phyloP scores from a whole-genome alignment of 768 basidiomycete genomes.

The Mycena pura region DNA sequence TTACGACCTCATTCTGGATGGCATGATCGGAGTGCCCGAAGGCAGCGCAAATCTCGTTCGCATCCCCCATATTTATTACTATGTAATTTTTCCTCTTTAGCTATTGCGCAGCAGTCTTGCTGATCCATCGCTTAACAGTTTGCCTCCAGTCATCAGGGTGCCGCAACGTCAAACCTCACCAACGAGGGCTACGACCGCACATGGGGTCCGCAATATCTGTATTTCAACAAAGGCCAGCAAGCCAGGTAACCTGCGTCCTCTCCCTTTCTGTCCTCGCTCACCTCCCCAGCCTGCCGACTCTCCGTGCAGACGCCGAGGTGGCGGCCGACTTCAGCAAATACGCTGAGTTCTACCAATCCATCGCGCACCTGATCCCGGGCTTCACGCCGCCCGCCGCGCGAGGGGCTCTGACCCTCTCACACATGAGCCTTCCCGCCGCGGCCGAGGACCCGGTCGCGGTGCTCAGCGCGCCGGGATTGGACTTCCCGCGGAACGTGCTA shows the following conservation, averaged over 20 bases:
- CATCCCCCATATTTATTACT: slow-evolving; percentile 17
- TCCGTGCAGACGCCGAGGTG: slow-evolving; percentile 12
- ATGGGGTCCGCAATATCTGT: slow-evolving; percentile 14
- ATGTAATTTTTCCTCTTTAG: background rate
- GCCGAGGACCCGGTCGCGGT: slow-evolving; percentile 7
- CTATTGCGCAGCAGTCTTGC: background rate
- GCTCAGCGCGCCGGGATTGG: slow-evolving; percentile 5
- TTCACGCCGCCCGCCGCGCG: slow-evolving; percentile 10
- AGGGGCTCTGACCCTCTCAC: background rate
- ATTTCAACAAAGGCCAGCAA: slow-evolving; percentile 17
- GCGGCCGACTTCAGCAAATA: slow-evolving; percentile 3
- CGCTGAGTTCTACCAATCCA: slow-evolving; percentile 15
- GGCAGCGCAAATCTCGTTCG: slow-evolving; percentile 9
- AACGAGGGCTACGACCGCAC: slow-evolving; percentile 18
- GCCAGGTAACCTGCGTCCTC: background rate
- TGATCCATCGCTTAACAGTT: background rate
- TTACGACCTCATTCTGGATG: slow-evolving; percentile 13
- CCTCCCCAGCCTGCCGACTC: slow-evolving; percentile 6
- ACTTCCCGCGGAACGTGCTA: slow-evolving; percentile 15
- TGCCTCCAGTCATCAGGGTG: slow-evolving; percentile 15
- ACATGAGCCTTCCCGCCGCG: background rate
- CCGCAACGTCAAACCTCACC: slow-evolving; percentile 12
- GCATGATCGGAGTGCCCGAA: slow-evolving; percentile 19
- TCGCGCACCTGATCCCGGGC: slow-evolving; percentile 4
- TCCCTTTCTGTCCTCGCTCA: background rate